Percentiles rank a stretch among this genome's conserved stretches.
These are phyloP conservation scores for Salvia sclarea DNA, from an alignment of 305 asterid genomes.

Conservation along the genomic window DNA sequence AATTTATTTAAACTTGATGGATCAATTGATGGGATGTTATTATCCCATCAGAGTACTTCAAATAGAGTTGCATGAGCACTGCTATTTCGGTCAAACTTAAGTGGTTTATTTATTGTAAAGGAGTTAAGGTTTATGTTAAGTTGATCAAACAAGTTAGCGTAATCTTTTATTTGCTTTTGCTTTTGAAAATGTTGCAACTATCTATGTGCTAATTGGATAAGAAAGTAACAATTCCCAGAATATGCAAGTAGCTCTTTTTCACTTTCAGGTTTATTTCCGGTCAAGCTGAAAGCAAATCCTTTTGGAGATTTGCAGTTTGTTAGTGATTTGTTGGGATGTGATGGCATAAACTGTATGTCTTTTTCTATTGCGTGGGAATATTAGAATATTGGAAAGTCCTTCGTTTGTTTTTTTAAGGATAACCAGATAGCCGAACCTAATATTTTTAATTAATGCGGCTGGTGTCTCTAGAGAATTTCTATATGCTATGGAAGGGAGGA, in stretches of 20 bases:
- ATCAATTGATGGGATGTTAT: neutral
- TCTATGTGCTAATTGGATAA: neutral
- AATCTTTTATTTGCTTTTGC: neutral
- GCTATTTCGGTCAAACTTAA: constrained; percentile 1
- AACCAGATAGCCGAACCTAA: neutral
- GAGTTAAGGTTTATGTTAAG: neutral
- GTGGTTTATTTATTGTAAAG: neutral
- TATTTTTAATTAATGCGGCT: neutral
- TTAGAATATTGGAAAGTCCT: neutral
- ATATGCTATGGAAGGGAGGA: neutral
- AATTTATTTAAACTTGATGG: neutral
- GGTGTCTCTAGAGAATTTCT: neutral
- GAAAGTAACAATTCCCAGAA: neutral
- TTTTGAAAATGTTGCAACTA: neutral
- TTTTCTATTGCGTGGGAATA: neutral
- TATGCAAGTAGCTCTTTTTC: constrained; percentile 20
- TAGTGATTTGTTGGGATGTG: constrained; percentile 1
- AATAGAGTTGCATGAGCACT: neutral
- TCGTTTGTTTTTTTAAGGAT: neutral
- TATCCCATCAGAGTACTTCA: neutral
- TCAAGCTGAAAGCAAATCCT: neutral
- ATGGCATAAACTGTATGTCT: neutral
- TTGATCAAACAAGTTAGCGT: neutral
- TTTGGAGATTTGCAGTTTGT: neutral
- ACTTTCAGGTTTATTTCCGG: neutral